Evolutionary conservation across 2,329 filamentous ascomycete genomes (phyloP).

Genomic region (Westerdykella ornata): DNA sequence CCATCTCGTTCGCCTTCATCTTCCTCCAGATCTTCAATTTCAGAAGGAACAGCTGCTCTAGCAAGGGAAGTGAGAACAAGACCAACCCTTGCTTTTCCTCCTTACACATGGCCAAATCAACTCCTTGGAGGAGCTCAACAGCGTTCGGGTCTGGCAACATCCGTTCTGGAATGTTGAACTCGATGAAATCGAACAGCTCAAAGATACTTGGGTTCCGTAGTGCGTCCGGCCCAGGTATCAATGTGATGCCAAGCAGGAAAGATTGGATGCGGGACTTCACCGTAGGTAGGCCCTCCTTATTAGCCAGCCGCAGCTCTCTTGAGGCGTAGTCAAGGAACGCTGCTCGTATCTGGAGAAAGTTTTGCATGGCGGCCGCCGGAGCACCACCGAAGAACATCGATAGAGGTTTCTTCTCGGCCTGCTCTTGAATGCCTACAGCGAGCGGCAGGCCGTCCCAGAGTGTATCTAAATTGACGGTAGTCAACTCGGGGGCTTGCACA

Average conservation of each 20-base stretch:
- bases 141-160: constrained; percentile 47
- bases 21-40: constrained; percentile 57
- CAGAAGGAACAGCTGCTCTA: constrained; percentile 66
- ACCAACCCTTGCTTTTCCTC: constrained; percentile 51
- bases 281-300: constrained; percentile 59
- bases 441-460: constrained; percentile 67
- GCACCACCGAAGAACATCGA: constrained; percentile 63
- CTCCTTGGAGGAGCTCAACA: constrained; percentile 51
- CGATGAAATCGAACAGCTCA: constrained; percentile 87
- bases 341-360: constrained; percentile 72
- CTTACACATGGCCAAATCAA: constrained; percentile 60
- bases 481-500: constrained; percentile 64
- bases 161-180: constrained; percentile 49
- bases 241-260: constrained; percentile 69
- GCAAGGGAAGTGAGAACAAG: constrained; percentile 63
- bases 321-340: constrained; percentile 78
- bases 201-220: constrained; percentile 71
- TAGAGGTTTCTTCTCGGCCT: constrained; percentile 11
- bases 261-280: constrained; percentile 45
- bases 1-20: constrained; percentile 37
- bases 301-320: constrained; percentile 73
- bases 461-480: constrained; percentile 61
- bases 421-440: constrained; percentile 35
- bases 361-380: constrained; percentile 62
- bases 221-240: constrained; percentile 58